These are phyloP conservation scores for Leccinum pachyderme DNA, from an alignment of 1,284 basidiomycete species.

Conservation along the genomic window DNA sequence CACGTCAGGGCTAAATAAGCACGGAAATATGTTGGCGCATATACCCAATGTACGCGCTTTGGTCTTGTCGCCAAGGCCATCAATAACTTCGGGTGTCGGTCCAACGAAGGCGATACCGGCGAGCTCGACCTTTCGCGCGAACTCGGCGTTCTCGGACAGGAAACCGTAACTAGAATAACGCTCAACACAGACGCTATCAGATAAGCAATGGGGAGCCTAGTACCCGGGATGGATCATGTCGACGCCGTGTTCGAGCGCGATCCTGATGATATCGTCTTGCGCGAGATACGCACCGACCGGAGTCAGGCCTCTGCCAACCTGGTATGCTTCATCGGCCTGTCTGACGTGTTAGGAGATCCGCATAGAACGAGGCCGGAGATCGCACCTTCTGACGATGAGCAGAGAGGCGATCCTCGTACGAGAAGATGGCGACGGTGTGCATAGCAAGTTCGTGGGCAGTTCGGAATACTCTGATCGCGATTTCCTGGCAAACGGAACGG, in stretches of 20 bases:
- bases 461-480: slow-evolving; percentile 98
- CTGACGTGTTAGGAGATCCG: slow-evolving; percentile 44
- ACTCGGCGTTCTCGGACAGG: slow-evolving; percentile 94
- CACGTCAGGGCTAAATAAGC: slow-evolving; percentile 7
- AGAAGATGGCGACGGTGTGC: slow-evolving; percentile 99
- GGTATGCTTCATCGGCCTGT: slow-evolving; percentile 97
- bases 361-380: slow-evolving; percentile 32
- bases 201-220: slow-evolving; percentile 1
- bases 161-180: slow-evolving; percentile 80
- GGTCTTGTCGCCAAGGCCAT: slow-evolving; percentile 98
- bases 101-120: slow-evolving; percentile 98
- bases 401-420: slow-evolving; percentile 93
- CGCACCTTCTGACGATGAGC: slow-evolving; percentile 95
- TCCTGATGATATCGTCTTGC: slow-evolving; percentile 95
- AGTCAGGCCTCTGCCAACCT: slow-evolving; percentile 93
- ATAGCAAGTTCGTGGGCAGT: slow-evolving; percentile 99
- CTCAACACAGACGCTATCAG: slow-evolving; percentile 3
- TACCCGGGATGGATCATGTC: slow-evolving; percentile 99
- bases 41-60: slow-evolving; percentile 88
- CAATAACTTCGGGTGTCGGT: slow-evolving; percentile 94
- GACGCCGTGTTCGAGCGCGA: slow-evolving; percentile 94
- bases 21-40: slow-evolving; percentile 7
- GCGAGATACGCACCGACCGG: slow-evolving; percentile 97
- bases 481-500: slow-evolving; percentile 65
- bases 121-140: slow-evolving; percentile 95